Conservation (phyloP, 2,329 filamentous ascomycete species). For the Cordyceps tenuipes region DNA sequence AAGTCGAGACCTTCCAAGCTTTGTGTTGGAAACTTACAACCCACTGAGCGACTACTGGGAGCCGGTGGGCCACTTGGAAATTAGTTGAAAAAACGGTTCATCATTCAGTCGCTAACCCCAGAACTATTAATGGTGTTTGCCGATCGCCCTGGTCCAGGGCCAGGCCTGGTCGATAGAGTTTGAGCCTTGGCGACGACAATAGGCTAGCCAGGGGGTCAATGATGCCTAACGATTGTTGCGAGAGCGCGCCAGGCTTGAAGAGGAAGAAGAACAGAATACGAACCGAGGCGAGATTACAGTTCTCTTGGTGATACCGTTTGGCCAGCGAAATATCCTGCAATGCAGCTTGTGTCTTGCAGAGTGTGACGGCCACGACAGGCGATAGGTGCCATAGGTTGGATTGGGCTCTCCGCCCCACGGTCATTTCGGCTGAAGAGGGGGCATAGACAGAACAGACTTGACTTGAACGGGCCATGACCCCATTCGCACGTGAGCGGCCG, state of each 20-base stretch:
- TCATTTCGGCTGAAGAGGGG: slow-evolving; percentile 10
- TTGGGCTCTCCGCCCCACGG: neutral
- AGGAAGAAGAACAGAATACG: neutral
- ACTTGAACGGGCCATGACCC: neutral
- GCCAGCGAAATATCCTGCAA: slow-evolving; percentile 5
- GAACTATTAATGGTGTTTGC: slow-evolving; percentile 5
- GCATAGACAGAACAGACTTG: neutral
- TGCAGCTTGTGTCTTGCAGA: slow-evolving; percentile 10
- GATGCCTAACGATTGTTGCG: neutral
- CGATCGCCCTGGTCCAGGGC: slow-evolving; percentile 4
- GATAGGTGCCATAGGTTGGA: no score
- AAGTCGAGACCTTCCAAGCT: neutral
- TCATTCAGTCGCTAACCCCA: slow-evolving; percentile 1
- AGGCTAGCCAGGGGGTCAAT: neutral
- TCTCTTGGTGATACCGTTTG: neutral
- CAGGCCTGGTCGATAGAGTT: slow-evolving; percentile 3
- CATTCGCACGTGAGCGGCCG: slow-evolving; percentile 7
- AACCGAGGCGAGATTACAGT: neutral
- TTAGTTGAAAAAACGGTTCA: slow-evolving; percentile 8
- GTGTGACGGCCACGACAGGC: neutral
- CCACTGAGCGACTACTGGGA: neutral
- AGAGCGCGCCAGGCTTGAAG: no score
- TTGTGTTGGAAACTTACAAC: neutral
- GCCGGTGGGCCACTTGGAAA: slow-evolving; percentile 3
- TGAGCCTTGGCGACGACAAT: neutral